phyloP scores from a whole-genome alignment of 2,329 filamentous ascomycete genomes.

The Aspergillus versicolor region DNA sequence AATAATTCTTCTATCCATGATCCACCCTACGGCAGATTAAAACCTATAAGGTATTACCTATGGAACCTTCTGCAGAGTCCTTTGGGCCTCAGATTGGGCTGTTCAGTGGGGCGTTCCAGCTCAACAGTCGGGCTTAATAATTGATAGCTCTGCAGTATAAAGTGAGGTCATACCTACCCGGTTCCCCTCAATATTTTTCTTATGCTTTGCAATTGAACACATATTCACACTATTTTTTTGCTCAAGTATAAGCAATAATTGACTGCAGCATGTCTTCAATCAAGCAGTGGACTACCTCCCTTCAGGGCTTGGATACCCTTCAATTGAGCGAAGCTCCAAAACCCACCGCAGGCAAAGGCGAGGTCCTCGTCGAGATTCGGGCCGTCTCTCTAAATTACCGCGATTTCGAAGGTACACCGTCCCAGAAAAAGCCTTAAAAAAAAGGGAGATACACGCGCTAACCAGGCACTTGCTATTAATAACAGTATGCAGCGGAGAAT shows the following conservation, averaged over 20 bases:
- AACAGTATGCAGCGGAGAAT: constrained; percentile 63
- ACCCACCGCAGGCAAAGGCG: constrained; percentile 50
- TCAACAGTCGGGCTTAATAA: background rate
- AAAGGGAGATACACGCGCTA: background rate
- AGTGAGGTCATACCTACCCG: background rate
- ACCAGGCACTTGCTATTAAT: background rate
- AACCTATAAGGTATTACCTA: too few relatives aligned
- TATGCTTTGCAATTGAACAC: background rate
- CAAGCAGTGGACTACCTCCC: constrained; percentile 55
- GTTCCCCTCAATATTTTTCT: background rate
- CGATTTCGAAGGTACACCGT: constrained; percentile 42
- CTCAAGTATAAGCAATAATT: too few relatives aligned
- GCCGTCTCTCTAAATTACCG: constrained; percentile 57
- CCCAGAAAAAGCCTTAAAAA: background rate
- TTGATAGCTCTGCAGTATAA: background rate
- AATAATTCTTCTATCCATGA: background rate
- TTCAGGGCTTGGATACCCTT: constrained; percentile 59
- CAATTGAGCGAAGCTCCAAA: constrained; percentile 45
- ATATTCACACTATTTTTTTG: background rate
- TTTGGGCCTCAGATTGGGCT: too few relatives aligned
- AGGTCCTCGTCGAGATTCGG: constrained; percentile 55
- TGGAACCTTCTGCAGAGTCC: too few relatives aligned
- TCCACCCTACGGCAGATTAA: too few relatives aligned
- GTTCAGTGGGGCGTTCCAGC: background rate
- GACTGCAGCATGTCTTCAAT: constrained; percentile 14